A percentile compares a stretch with the other conserved stretches of the same genome.
These are phyloP conservation scores for Termitomyces sp. DNA, from an alignment of 768 basidiomycete genomes.

Conservation along the genomic window DNA sequence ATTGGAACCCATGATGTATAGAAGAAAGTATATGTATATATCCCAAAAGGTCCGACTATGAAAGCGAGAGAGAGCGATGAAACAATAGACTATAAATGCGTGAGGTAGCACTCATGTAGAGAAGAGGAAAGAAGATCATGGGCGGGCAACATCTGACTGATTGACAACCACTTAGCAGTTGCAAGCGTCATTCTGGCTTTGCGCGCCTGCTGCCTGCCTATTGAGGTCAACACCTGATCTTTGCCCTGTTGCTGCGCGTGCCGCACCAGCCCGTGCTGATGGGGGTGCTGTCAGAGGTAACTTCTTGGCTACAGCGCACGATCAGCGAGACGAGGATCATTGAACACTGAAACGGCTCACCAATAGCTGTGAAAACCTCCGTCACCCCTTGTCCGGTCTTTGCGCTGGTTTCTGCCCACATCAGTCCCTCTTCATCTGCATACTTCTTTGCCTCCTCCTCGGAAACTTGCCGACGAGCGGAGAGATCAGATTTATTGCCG, in stretches of 20 bases:
- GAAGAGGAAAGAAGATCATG: slow-evolving; percentile 12
- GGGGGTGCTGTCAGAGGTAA: slow-evolving; percentile 77
- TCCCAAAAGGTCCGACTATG: slow-evolving; percentile 28
- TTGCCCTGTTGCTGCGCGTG: slow-evolving; percentile 44
- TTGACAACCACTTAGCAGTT: slow-evolving; percentile 51
- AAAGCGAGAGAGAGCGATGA: slow-evolving; percentile 17
- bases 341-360: slow-evolving; percentile 31
- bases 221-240: slow-evolving; percentile 78
- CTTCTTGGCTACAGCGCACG: slow-evolving; percentile 62
- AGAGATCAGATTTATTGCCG: slow-evolving; percentile 91
- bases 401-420: slow-evolving; percentile 91
- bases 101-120: slow-evolving; percentile 15
- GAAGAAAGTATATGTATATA: slow-evolving; percentile 30
- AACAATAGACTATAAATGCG: slow-evolving; percentile 25
- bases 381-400: slow-evolving; percentile 85
- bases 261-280: slow-evolving; percentile 50
- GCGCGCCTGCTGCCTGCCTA: slow-evolving; percentile 46
- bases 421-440: slow-evolving; percentile 85
- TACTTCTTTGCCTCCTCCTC: slow-evolving; percentile 90
- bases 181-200: slow-evolving; percentile 60
- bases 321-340: slow-evolving; percentile 5
- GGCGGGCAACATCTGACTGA: slow-evolving; percentile 2
- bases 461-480: slow-evolving; percentile 77
- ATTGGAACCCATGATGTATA: slow-evolving; percentile 16
- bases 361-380: slow-evolving; percentile 83